A percentile compares a stretch with the other conserved stretches of the same genome.
These are phyloP conservation scores for Anaeromyces robustus DNA, from an alignment of 192 early-diverging fungal genomes.

Conservation along the genomic window DNA sequence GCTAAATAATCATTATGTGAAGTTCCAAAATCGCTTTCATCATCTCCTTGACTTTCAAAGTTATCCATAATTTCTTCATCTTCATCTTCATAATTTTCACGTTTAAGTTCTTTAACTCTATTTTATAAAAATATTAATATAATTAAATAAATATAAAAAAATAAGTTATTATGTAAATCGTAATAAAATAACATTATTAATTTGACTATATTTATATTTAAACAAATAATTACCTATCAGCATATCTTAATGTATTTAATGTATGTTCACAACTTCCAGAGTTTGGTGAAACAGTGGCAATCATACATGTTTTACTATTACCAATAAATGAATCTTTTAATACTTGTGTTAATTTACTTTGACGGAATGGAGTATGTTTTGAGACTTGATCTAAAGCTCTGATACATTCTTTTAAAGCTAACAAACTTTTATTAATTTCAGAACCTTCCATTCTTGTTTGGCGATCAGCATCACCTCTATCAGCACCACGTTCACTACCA, in stretches of 20 bases:
- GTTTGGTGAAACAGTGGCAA: constrained; percentile 93
- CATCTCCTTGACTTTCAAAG: background rate
- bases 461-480: constrained; percentile 81
- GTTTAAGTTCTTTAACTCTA: constrained; percentile 45
- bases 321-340: constrained; percentile 97
- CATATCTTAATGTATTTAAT: constrained; percentile 91
- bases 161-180: too few relatives aligned
- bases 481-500: constrained; percentile 93
- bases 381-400: constrained; percentile 89
- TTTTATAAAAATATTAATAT: too few relatives aligned
- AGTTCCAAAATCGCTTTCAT: constrained; percentile 1
- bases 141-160: too few relatives aligned
- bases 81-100: constrained; percentile 8
- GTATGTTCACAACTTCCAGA: constrained; percentile 91
- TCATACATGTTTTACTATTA: constrained; percentile 96
- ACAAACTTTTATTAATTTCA: constrained; percentile 96
- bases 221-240: constrained; percentile 70
- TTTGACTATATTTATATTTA: too few relatives aligned
- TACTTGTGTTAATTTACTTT: constrained; percentile 91
- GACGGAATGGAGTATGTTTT: constrained; percentile 91
- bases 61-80: constrained; percentile 6
- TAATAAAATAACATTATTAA: too few relatives aligned
- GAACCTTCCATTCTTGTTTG: constrained; percentile 97
- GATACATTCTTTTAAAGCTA: constrained; percentile 97
- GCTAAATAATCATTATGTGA: constrained; percentile 5